Evolutionary conservation across 192 early-diverging fungal genomes (phyloP).

Genomic region (Obelidium mucronatum): DNA sequence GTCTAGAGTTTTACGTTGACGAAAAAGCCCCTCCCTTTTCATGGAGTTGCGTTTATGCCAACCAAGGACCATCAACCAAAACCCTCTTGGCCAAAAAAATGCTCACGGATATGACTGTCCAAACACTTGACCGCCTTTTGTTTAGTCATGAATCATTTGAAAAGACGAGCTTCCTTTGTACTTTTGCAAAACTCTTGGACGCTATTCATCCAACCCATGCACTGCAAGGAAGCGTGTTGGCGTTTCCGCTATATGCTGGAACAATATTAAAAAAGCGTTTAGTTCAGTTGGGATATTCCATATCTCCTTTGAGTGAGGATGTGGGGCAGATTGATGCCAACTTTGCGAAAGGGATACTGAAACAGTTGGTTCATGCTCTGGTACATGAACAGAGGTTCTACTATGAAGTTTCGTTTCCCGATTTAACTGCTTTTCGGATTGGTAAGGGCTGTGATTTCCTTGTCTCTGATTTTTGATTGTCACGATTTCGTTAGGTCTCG

Average conservation of each 20-base stretch:
- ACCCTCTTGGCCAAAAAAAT: conserved; percentile 30
- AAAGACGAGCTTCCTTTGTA: conserved; percentile 41
- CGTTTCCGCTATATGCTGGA: conserved; percentile 49
- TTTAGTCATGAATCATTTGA: background rate
- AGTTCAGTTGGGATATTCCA: conserved; percentile 47
- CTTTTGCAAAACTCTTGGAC: conserved; percentile 54
- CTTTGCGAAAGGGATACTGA: conserved; percentile 41
- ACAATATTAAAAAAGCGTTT: conserved; percentile 52
- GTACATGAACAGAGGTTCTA: conserved; percentile 52
- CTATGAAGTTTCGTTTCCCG: conserved; percentile 55
- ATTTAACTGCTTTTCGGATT: conserved; percentile 50
- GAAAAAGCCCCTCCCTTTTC: background rate
- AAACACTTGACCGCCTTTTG: conserved; percentile 46
- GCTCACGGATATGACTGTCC: conserved; percentile 35
- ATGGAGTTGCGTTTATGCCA: conserved; percentile 44
- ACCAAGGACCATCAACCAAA: conserved; percentile 34
- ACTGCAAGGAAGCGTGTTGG: conserved; percentile 51
- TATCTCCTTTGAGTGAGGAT: conserved; percentile 45
- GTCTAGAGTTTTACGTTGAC: conserved; percentile 24
- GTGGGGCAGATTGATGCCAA: conserved; percentile 37
- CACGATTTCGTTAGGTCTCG: conserved; percentile 36
- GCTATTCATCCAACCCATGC: conserved; percentile 58
- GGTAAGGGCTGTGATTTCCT: conserved; percentile 23
- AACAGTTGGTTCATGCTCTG: conserved; percentile 49
- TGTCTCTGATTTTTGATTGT: background rate